These are phyloP conservation scores for Cyclostephanos invisitatus DNA, from an alignment of 108 stramenopile genomes.

Conservation along the genomic window DNA sequence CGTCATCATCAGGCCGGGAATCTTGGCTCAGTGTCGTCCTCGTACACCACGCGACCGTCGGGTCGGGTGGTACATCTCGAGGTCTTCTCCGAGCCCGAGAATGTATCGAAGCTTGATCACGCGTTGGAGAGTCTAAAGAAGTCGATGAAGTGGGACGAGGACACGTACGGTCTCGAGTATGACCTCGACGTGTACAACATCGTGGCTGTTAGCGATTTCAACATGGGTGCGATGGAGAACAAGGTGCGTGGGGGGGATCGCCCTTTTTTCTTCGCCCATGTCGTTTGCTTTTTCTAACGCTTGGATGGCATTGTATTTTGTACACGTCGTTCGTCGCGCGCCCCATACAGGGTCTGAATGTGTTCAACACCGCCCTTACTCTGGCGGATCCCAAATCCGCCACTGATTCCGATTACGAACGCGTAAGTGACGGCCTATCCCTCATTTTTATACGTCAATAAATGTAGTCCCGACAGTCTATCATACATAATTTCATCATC, in stretches of 20 bases:
- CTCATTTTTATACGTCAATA: background rate
- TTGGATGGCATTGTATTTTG: no score
- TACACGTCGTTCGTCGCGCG: background rate
- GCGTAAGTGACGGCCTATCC: slow-evolving; percentile 50
- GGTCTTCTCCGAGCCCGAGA: slow-evolving; percentile 68
- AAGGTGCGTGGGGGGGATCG: no score
- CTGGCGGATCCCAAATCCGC: slow-evolving; percentile 90
- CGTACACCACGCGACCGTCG: slow-evolving; percentile 65
- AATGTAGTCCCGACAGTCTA: no score
- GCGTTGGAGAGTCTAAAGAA: slow-evolving; percentile 76
- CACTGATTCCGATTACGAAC: slow-evolving; percentile 92
- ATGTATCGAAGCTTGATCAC: slow-evolving; percentile 68
- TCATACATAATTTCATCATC: background rate
- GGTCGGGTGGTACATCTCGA: slow-evolving; percentile 74
- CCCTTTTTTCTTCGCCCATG: no score
- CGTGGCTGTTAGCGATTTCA: slow-evolving; percentile 91
- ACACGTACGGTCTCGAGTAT: slow-evolving; percentile 92
- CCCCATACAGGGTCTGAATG: slow-evolving; percentile 42
- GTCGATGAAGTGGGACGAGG: slow-evolving; percentile 97
- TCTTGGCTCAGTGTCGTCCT: slow-evolving; percentile 76
- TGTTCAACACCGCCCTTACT: slow-evolving; percentile 96
- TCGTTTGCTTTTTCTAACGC: no score
- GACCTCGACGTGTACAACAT: slow-evolving; percentile 96
- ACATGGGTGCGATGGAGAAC: slow-evolving; percentile 98
- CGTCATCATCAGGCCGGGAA: no score